Base-by-base conservation (phyloP, 2,329 filamentous ascomycete species). In the Trichoderma lentiforme region DNA sequence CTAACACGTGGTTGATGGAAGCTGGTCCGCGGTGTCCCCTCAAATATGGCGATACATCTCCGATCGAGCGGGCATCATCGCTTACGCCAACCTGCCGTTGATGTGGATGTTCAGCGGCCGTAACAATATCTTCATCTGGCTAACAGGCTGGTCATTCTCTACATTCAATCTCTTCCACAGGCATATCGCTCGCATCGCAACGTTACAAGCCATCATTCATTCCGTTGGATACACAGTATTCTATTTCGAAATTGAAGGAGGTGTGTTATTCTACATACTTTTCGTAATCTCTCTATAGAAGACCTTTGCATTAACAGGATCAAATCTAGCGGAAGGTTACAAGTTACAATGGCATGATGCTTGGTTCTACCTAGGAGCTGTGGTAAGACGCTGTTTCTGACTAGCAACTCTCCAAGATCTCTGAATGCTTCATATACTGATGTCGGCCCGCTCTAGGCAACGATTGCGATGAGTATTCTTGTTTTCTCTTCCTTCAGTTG, bases 121-220 rank as follows among this genome's bases (percentile, higher is more conserved):
- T 24, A 68, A 63, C 6, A 90, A 91, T 73, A 79, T 88, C 0
- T 82, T 91, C 34, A 80, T 90, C 58, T 89, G 86, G 86, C 77
- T 87, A 0, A 91, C 90, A 0, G 89, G 89, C 1, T 92, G 89
- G 89, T 87, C 85, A 26, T 91, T 89, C 75, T 83, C 84, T 4
- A 88, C 87, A 0, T 91, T 88, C 76, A 91, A 88, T 75, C 82
- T 87, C 34, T 91, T 91, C 71, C 90, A 92, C 79, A 85, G 89
- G 8, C 88, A 88, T 81, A 82, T 90, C 14, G 89, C 89, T 3
- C 82, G 89, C 56, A 81, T 90, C 11, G 83, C 88, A 15, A 88
- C 88, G 0, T 72, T 89, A 1, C 84, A 90, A 74, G 88, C 87
- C 15, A 81, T 90, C 6, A 78, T 88, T 0, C 90, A 92, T 77